Percentiles rank a stretch among this genome's conserved stretches.
Evolutionary conservation across 495 filamentous ascomycete genomes (phyloP).

Genomic region (Talaromyces ruber): DNA sequence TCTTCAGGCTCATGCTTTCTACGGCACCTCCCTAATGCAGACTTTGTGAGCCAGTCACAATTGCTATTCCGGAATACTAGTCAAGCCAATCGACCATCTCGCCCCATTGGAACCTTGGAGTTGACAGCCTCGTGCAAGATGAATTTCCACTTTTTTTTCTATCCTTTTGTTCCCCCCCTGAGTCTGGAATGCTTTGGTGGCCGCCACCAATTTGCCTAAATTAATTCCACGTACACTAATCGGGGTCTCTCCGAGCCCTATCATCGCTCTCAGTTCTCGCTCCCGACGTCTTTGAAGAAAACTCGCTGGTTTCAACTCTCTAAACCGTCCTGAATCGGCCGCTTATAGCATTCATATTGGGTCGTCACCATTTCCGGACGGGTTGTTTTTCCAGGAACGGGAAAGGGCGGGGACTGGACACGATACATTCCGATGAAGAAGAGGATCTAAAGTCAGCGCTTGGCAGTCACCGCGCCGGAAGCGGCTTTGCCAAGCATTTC

Average conservation of each 20-base stretch:
- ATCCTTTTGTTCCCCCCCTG: not conserved
- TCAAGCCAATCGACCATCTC: not conserved
- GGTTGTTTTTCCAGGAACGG: not conserved
- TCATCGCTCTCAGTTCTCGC: not conserved
- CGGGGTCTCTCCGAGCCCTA: not conserved
- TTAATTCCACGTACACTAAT: not conserved
- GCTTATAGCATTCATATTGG: not conserved
- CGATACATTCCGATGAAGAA: not conserved
- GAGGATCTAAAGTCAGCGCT: not conserved
- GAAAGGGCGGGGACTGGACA: not conserved
- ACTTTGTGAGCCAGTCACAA: not conserved
- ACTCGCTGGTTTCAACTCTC: not conserved
- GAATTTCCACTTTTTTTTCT: not conserved
- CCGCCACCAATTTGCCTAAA: not conserved
- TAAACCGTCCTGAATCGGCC: not conserved
- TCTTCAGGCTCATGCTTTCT: not conserved
- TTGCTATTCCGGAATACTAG: not conserved
- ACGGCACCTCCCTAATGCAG: conserved; percentile 1
- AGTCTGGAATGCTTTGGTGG: not conserved
- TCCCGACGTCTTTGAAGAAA: not conserved
- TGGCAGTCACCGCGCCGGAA: not conserved
- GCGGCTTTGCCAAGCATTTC: not conserved
- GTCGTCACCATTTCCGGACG: not conserved
- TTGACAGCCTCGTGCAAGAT: conserved; percentile 1
- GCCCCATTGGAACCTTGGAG: not conserved